Percentiles rank a stretch among this genome's conserved stretches.
These are phyloP conservation scores for Aegle marmelos DNA, from an alignment of 345 rosid species.

Conservation along the genomic window DNA sequence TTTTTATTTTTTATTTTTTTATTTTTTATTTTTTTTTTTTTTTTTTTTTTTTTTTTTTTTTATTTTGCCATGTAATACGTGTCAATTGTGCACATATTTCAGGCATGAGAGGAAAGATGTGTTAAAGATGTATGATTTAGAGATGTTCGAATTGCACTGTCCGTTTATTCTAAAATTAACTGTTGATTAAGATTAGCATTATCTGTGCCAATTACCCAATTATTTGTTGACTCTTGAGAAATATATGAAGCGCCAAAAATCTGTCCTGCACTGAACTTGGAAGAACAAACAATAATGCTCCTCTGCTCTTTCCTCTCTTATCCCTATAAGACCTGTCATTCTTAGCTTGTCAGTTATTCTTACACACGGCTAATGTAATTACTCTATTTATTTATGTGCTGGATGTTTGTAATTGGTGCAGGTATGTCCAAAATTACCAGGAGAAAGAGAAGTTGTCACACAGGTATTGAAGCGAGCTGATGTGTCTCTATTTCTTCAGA, in stretches of 20 bases:
- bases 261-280: not conserved
- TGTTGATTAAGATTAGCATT: not conserved
- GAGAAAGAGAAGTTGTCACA: slow-evolving; percentile 62
- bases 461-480: slow-evolving; percentile 35
- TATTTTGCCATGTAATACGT: not conserved
- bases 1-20: too few relatives aligned
- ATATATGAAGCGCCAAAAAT: not conserved
- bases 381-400: not conserved
- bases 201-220: not conserved
- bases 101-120: not conserved
- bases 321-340: not conserved
- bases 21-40: too few relatives aligned
- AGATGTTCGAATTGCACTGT: not conserved
- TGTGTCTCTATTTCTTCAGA: not conserved
- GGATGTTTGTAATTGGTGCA: slow-evolving; percentile 21
- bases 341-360: not conserved
- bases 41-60: too few relatives aligned
- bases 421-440: slow-evolving; percentile 51
- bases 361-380: not conserved
- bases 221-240: not conserved
- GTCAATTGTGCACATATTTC: not conserved
- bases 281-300: not conserved
- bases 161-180: not conserved
- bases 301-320: not conserved
- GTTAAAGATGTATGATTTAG: not conserved